These are phyloP conservation scores for Suillus brevipes DNA, from an alignment of 768 basidiomycete genomes.

Conservation along the genomic window DNA sequence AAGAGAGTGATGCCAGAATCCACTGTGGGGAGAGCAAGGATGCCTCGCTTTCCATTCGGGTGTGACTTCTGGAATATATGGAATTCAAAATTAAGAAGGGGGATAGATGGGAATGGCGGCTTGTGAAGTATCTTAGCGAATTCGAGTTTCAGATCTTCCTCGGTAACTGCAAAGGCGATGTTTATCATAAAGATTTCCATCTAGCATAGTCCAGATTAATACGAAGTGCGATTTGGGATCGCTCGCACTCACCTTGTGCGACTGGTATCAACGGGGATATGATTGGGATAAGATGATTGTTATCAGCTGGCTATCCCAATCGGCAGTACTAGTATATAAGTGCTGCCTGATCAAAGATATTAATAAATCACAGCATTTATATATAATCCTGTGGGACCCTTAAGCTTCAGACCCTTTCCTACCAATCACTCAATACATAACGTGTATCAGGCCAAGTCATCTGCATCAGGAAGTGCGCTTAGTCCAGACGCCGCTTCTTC, in stretches of 20 bases:
- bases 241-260: conserved; percentile 21
- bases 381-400: neutral
- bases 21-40: conserved; percentile 32
- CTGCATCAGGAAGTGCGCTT: conserved; percentile 14
- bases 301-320: neutral
- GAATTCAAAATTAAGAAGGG: conserved; percentile 35
- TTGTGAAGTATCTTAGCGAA: conserved; percentile 36
- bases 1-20: conserved; percentile 27
- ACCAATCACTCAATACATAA: conserved; percentile 2
- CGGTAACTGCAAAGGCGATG: conserved; percentile 28
- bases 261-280: conserved; percentile 2
- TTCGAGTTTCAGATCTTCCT: conserved; percentile 33
- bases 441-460: neutral
- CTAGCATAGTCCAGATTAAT: neutral
- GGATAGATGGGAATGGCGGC: conserved; percentile 30
- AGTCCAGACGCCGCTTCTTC: conserved; percentile 61
- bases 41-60: conserved; percentile 26
- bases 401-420: neutral
- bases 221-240: neutral
- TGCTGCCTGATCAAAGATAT: neutral
- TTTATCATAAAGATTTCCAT: conserved; percentile 39
- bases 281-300: neutral
- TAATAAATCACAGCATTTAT: neutral
- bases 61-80: conserved; percentile 27
- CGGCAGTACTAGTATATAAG: neutral